These are phyloP conservation scores for Colletotrichum ledebouriae DNA, from an alignment of 2,329 filamentous ascomycete genomes.

Conservation along the genomic window DNA sequence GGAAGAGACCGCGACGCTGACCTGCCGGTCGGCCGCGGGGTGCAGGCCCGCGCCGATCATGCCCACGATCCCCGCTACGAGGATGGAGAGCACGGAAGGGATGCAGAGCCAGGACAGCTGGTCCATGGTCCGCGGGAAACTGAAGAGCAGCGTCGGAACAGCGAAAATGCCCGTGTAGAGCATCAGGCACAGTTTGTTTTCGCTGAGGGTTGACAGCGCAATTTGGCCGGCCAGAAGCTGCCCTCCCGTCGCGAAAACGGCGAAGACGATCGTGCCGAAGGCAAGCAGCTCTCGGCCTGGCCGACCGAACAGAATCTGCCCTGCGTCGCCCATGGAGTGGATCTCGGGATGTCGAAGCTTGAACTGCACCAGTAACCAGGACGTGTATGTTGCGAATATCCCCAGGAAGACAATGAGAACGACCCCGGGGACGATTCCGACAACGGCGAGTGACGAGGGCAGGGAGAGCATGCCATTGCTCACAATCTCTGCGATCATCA, in stretches of 20 bases:
- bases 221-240: slow-evolving; percentile 66
- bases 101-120: slow-evolving; percentile 62
- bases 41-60: slow-evolving; percentile 63
- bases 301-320: slow-evolving; percentile 64
- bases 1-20: slow-evolving; percentile 54
- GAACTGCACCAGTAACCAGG: slow-evolving; percentile 62
- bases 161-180: slow-evolving; percentile 65
- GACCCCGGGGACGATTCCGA: slow-evolving; percentile 62
- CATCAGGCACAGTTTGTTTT: slow-evolving; percentile 62
- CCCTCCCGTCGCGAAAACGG: slow-evolving; percentile 63
- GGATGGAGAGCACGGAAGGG: slow-evolving; percentile 59
- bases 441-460: slow-evolving; percentile 63
- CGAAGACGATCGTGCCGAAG: slow-evolving; percentile 64
- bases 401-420: slow-evolving; percentile 57
- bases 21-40: slow-evolving; percentile 53
- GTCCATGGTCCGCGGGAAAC: slow-evolving; percentile 64
- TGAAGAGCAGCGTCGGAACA: slow-evolving; percentile 59
- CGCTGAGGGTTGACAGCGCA: slow-evolving; percentile 60
- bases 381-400: slow-evolving; percentile 61
- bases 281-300: slow-evolving; percentile 64
- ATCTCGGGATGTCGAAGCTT: slow-evolving; percentile 63
- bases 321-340: slow-evolving; percentile 66
- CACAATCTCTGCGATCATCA: slow-evolving; percentile 70
- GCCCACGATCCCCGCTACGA: slow-evolving; percentile 63
- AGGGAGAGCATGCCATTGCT: slow-evolving; percentile 67